Evolutionary conservation across 345 rosid species (phyloP).

Genomic region (Nasturtium officinale): DNA sequence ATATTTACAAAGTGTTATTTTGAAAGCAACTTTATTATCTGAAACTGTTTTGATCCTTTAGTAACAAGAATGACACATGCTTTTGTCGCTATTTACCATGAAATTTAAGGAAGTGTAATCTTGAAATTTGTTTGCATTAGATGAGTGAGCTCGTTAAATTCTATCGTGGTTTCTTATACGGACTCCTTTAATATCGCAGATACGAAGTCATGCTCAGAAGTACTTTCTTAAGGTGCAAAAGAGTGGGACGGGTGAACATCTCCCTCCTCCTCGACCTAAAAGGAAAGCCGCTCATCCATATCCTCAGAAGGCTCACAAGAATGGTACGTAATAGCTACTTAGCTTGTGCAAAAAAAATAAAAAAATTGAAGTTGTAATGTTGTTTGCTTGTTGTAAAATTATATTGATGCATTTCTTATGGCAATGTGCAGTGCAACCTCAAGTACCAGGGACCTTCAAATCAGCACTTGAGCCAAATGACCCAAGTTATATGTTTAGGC

Average conservation of each 20-base stretch:
- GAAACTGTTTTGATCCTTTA: conserved; percentile 16
- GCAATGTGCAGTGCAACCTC: conserved; percentile 51
- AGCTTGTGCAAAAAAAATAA: background rate
- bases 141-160: conserved; percentile 10
- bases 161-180: background rate
- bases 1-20: conserved; percentile 7
- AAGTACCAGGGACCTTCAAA: conserved; percentile 51
- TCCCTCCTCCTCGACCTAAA: conserved; percentile 93
- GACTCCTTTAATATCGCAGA: conserved; percentile 45
- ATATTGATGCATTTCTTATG: conserved; percentile 28
- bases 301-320: conserved; percentile 84
- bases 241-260: conserved; percentile 80
- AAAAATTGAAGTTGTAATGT: background rate
- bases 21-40: conserved; percentile 8
- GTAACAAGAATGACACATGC: conserved; percentile 26
- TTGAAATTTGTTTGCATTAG: too few species aligned
- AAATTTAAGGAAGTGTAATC: too few species aligned
- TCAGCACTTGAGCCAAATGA: conserved; percentile 54
- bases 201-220: conserved; percentile 93
- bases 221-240: conserved; percentile 87
- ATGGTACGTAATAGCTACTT: conserved; percentile 46
- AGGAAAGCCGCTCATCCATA: conserved; percentile 96
- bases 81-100: too few species aligned
- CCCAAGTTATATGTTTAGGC: conserved; percentile 51
- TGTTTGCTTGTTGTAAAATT: conserved; percentile 9